Conservation (phyloP, 805 yeast species). For the Sugiyamaella qingdaonensis region DNA sequence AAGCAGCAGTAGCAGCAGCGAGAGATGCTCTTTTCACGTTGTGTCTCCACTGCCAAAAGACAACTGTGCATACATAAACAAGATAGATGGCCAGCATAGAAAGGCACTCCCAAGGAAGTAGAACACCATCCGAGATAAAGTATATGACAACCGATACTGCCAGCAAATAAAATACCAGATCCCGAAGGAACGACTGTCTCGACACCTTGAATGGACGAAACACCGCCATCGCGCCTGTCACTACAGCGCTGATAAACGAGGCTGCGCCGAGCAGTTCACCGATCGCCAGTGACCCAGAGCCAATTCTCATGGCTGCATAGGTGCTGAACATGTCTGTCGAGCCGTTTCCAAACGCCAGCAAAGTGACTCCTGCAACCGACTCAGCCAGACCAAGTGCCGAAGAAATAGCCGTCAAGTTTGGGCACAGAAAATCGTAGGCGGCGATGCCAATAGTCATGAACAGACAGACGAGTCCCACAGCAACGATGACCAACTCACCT, state of each 20-base stretch:
- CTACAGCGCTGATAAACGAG: slow-evolving; percentile 71
- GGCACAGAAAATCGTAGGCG: slow-evolving; percentile 79
- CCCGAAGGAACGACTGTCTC: slow-evolving; percentile 49
- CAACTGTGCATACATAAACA: slow-evolving; percentile 50
- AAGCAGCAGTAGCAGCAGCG: not conserved
- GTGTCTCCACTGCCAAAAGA: slow-evolving; percentile 40
- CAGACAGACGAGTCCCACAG: slow-evolving; percentile 37
- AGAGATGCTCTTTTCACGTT: slow-evolving; percentile 1
- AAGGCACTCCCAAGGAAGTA: slow-evolving; percentile 54
- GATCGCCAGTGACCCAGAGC: slow-evolving; percentile 72
- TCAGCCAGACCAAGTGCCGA: slow-evolving; percentile 60
- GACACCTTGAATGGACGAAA: slow-evolving; percentile 59
- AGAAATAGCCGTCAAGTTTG: slow-evolving; percentile 68
- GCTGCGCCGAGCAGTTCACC: slow-evolving; percentile 93
- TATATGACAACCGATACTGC: slow-evolving; percentile 48
- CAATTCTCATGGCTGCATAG: slow-evolving; percentile 69
- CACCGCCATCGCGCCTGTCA: slow-evolving; percentile 74
- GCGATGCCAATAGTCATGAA: slow-evolving; percentile 69
- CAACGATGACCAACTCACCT: slow-evolving; percentile 13
- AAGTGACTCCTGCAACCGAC: slow-evolving; percentile 77
- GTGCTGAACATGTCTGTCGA: slow-evolving; percentile 87
- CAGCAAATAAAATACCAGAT: slow-evolving; percentile 51
- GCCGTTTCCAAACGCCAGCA: slow-evolving; percentile 89
- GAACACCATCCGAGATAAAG: slow-evolving; percentile 51
- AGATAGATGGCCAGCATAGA: slow-evolving; percentile 54